Evolutionary conservation across 1,139 yeast genomes (phyloP).

Genomic region (Saccharomycopsis hybrid): DNA sequence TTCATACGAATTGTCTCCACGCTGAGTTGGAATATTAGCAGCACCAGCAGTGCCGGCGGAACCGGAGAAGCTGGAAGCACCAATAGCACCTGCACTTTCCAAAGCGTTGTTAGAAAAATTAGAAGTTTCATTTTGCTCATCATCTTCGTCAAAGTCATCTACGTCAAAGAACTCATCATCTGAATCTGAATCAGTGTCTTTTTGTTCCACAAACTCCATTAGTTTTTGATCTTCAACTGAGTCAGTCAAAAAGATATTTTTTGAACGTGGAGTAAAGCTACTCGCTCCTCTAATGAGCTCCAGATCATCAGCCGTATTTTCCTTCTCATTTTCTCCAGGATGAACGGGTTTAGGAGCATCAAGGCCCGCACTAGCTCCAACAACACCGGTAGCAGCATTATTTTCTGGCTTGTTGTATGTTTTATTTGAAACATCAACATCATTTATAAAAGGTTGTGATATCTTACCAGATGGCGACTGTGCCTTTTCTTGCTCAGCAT

Average conservation of each 20-base stretch:
- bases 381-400: neutral
- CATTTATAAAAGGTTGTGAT: no score
- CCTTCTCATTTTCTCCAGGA: slow-evolving; percentile 7
- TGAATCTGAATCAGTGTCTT: slow-evolving; percentile 48
- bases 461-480: neutral
- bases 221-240: slow-evolving; percentile 30
- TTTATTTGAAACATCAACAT: neutral
- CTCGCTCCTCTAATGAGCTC: neutral
- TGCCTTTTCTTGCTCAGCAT: slow-evolving; percentile 12
- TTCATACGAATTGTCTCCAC: neutral
- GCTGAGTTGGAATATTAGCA: slow-evolving; percentile 14
- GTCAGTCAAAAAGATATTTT: slow-evolving; percentile 6
- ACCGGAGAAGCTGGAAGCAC: no score
- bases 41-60: neutral
- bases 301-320: slow-evolving; percentile 8
- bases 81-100: no score
- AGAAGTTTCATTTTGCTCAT: slow-evolving; percentile 13
- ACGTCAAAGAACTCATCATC: slow-evolving; percentile 88
- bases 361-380: neutral
- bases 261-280: slow-evolving; percentile 2
- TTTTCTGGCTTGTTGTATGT: neutral
- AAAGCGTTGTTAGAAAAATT: no score
- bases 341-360: neutral
- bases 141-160: slow-evolving; percentile 46
- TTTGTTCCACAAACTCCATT: slow-evolving; percentile 46